Evolutionary conservation across 73 alveolate genomes (phyloP).

Genomic region (Uronychia setigera): DNA sequence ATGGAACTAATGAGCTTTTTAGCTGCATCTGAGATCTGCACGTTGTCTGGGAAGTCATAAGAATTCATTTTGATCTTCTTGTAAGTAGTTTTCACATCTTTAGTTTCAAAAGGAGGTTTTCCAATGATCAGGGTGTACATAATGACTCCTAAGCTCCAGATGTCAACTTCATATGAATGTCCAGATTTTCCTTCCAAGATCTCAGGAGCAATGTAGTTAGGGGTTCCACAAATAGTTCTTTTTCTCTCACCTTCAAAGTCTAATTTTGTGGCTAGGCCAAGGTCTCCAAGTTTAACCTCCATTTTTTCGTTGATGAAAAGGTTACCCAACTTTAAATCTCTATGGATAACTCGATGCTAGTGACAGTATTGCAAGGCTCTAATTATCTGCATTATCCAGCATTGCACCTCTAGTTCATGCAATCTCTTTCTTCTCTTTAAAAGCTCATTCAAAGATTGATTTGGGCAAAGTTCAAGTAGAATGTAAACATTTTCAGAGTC

Average conservation of each 20-base stretch:
- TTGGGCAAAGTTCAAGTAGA: constrained; percentile 82
- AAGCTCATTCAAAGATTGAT: constrained; percentile 84
- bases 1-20: constrained; percentile 80
- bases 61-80: constrained; percentile 68
- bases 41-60: constrained; percentile 84
- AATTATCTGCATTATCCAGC: constrained; percentile 67
- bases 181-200: constrained; percentile 84
- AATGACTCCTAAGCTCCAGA: constrained; percentile 82
- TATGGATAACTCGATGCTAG: constrained; percentile 76
- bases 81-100: constrained; percentile 82
- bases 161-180: constrained; percentile 86
- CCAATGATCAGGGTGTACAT: constrained; percentile 77
- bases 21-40: constrained; percentile 82
- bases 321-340: constrained; percentile 93
- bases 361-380: constrained; percentile 77
- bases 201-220: constrained; percentile 93
- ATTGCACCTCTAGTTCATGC: constrained; percentile 84
- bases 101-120: constrained; percentile 87
- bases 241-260: constrained; percentile 89
- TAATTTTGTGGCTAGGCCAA: constrained; percentile 84
- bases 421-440: constrained; percentile 80
- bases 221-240: constrained; percentile 89
- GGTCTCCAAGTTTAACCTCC: constrained; percentile 87
- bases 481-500: constrained; percentile 83
- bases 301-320: constrained; percentile 79